Evolutionary conservation across 805 yeast genomes (phyloP).

Genomic region (Spathaspora arborariae): DNA sequence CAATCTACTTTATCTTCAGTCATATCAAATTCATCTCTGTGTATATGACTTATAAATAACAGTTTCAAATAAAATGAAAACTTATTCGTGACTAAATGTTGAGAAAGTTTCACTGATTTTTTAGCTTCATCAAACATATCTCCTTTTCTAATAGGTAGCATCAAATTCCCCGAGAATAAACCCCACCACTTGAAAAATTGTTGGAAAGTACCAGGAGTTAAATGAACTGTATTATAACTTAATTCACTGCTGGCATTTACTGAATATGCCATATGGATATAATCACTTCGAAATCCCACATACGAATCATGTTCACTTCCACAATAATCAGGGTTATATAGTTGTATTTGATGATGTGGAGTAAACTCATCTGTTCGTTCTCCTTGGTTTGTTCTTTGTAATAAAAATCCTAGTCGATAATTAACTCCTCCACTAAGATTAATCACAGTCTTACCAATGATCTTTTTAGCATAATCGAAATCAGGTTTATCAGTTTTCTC

Average conservation of each 20-base stretch:
- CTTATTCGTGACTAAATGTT: slow-evolving; percentile 71
- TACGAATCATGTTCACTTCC: slow-evolving; percentile 36
- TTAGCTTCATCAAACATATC: slow-evolving; percentile 56
- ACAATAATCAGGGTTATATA: slow-evolving; percentile 54
- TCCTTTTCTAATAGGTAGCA: slow-evolving; percentile 79
- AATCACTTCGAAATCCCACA: slow-evolving; percentile 36
- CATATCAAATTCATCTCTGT: slow-evolving; percentile 41
- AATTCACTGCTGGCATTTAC: slow-evolving; percentile 30
- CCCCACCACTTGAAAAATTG: slow-evolving; percentile 86
- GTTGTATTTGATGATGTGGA: slow-evolving; percentile 59
- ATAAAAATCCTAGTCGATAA: slow-evolving; percentile 54
- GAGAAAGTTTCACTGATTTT: slow-evolving; percentile 65
- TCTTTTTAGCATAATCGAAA: slow-evolving; percentile 8
- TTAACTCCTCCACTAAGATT: slow-evolving; percentile 58
- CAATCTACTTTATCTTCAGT: slow-evolving; percentile 46
- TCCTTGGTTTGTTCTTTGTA: slow-evolving; percentile 41
- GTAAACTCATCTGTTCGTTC: slow-evolving; percentile 41
- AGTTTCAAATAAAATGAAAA: slow-evolving; percentile 73
- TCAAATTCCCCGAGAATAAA: slow-evolving; percentile 72
- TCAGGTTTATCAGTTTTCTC: slow-evolving; percentile 11
- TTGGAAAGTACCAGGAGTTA: slow-evolving; percentile 63
- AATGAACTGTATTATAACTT: slow-evolving; percentile 67
- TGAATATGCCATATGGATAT: slow-evolving; percentile 39
- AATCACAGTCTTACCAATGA: slow-evolving; percentile 52
- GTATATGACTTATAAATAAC: slow-evolving; percentile 69